Evolutionary conservation across 2,329 filamentous ascomycete genomes (phyloP).

Genomic region (Arthrinium puccinioides): DNA sequence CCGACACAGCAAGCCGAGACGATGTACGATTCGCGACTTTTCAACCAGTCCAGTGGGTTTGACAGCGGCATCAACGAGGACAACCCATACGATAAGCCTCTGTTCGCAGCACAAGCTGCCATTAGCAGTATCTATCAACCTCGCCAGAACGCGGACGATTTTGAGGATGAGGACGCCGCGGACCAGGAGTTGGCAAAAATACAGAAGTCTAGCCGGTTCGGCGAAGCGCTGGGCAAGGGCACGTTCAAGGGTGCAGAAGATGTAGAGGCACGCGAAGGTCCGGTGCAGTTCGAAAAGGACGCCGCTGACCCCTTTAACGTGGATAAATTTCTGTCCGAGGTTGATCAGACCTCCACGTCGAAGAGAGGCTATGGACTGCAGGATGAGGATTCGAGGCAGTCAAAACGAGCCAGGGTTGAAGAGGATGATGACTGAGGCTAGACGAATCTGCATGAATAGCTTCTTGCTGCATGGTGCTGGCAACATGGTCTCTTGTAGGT

Average conservation of each 20-base stretch:
- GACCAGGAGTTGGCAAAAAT: conserved; percentile 83
- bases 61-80: conserved; percentile 94
- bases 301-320: conserved; percentile 83
- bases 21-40: conserved; percentile 95
- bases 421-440: conserved; percentile 52
- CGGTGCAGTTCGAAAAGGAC: conserved; percentile 95
- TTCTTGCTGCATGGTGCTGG: no score
- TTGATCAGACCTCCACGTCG: conserved; percentile 49
- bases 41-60: conserved; percentile 91
- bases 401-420: conserved; percentile 73
- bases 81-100: conserved; percentile 91
- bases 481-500: no score
- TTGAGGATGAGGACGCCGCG: conserved; percentile 70
- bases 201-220: conserved; percentile 74
- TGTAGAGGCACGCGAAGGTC: conserved; percentile 71
- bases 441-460: no score
- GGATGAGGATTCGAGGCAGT: conserved; percentile 49
- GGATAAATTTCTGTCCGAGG: conserved; percentile 86
- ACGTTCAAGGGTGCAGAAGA: conserved; percentile 85
- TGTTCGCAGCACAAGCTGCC: conserved; percentile 93
- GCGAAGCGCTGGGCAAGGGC: conserved; percentile 78
- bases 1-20: conserved; percentile 85
- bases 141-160: conserved; percentile 64
- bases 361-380: conserved; percentile 75
- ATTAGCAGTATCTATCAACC: conserved; percentile 92